phyloP scores from a whole-genome alignment of 306 rosid genomes.

The Prunus dulcis region DNA sequence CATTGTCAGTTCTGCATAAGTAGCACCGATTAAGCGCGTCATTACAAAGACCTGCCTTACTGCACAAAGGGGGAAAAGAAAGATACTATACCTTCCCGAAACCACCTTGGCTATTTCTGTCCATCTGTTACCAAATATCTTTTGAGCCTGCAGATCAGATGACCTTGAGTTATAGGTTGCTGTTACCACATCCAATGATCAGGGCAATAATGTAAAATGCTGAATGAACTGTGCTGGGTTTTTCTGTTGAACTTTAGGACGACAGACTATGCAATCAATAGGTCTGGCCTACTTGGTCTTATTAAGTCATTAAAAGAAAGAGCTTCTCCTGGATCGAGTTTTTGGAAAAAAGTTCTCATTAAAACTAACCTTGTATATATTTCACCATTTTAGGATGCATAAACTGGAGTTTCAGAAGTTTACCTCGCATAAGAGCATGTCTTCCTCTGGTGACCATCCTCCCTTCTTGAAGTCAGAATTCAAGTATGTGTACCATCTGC shows the following conservation, averaged over 20 bases:
- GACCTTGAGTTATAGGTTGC: conserved; percentile 28
- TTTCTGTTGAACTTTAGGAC: conserved; percentile 18
- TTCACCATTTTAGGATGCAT: not conserved
- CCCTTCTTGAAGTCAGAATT: conserved; percentile 99
- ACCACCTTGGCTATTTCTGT: conserved; percentile 99
- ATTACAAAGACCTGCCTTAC: not conserved
- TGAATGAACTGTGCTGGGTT: not conserved
- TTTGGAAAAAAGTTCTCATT: not conserved
- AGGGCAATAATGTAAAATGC: conserved; percentile 7
- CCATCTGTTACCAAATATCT: conserved; percentile 95
- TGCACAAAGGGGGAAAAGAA: conserved; percentile 5
- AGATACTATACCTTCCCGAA: conserved; percentile 85
- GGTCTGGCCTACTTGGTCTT: conserved; percentile 12
- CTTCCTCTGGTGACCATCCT: conserved; percentile 99
- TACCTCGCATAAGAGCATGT: conserved; percentile 95
- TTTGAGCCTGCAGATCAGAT: conserved; percentile 76
- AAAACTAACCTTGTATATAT: not conserved
- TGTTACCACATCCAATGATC: conserved; percentile 21
- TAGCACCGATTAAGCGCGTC: not conserved
- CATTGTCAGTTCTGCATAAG: conserved; percentile 90
- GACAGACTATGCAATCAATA: conserved; percentile 9
- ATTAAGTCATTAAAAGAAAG: not conserved
- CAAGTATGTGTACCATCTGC: conserved; percentile 98
- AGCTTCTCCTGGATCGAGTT: conserved; percentile 1
- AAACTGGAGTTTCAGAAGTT: conserved; percentile 8